phyloP scores from a whole-genome alignment of 2,329 filamentous ascomycete genomes.

The Xylaria sp. region DNA sequence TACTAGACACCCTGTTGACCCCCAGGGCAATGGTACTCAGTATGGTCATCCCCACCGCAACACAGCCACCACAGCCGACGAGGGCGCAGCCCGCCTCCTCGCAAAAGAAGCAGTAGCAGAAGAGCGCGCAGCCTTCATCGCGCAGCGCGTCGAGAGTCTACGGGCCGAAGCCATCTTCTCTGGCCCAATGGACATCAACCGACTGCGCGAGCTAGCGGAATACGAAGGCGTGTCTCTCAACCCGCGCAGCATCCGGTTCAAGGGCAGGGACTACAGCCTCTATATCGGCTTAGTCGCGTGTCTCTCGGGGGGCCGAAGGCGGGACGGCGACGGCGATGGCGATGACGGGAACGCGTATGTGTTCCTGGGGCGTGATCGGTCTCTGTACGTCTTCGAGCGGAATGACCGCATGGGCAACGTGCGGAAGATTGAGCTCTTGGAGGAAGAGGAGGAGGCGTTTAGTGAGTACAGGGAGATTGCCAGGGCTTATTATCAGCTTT shows the following conservation, averaged over 20 bases:
- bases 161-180: not conserved
- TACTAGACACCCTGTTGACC: too few relatives aligned
- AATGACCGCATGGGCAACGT: not conserved
- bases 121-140: not conserved
- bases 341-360: not conserved
- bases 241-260: not conserved
- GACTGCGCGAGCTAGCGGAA: not conserved
- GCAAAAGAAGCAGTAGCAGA: not conserved
- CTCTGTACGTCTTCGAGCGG: not conserved
- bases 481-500: conserved; percentile 21
- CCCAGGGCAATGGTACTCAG: too few relatives aligned
- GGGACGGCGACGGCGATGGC: too few relatives aligned
- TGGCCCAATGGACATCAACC: not conserved
- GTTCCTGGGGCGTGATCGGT: conserved; percentile 22
- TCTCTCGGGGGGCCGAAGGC: not conserved
- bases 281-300: conserved; percentile 16
- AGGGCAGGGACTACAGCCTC: conserved; percentile 1
- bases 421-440: too few relatives aligned
- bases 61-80: too few relatives aligned
- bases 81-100: too few relatives aligned
- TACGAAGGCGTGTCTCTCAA: conserved; percentile 21
- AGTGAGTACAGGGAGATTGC: not conserved
- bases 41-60: too few relatives aligned
- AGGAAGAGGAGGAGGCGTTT: not conserved
- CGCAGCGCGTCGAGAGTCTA: not conserved